phyloP scores from a whole-genome alignment of 202 grass and related monocot species.

The Panicum virgatum region DNA sequence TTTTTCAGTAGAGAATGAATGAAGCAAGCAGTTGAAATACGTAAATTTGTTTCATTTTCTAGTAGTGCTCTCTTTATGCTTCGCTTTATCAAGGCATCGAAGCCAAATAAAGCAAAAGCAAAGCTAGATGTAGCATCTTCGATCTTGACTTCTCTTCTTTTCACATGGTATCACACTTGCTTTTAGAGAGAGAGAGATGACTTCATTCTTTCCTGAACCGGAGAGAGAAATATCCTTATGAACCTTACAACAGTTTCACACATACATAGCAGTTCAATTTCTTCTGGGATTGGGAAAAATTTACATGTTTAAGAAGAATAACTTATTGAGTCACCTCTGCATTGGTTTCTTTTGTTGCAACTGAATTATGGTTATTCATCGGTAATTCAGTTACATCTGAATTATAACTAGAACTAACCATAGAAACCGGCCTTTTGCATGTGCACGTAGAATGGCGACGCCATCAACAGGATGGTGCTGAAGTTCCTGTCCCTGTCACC shows the following conservation, averaged over 20 bases:
- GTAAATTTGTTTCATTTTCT: neutral
- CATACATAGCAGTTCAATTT: neutral
- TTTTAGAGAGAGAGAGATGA: rapidly evolving
- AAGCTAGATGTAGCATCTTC: neutral
- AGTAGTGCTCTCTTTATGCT: neutral
- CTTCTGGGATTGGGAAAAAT: neutral
- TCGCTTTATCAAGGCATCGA: neutral
- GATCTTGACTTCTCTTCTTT: neutral
- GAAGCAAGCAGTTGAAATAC: no score
- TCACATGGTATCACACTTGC: neutral
- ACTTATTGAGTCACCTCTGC: neutral
- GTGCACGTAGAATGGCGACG: slow-evolving; percentile 39
- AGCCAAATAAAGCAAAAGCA: slow-evolving; percentile 17
- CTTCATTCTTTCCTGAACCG: neutral
- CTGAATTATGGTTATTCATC: no score
- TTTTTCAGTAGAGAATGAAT: no score
- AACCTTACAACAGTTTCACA: neutral
- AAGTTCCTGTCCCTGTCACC: slow-evolving; percentile 37
- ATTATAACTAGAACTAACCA: neutral
- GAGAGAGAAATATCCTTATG: neutral
- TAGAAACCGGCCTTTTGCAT: neutral
- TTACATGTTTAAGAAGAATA: neutral
- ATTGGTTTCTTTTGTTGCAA: no score
- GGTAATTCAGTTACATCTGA: neutral
- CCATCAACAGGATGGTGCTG: slow-evolving; percentile 71